Conservation (phyloP, 768 basidiomycete species). For the Lactarius indigo region DNA sequence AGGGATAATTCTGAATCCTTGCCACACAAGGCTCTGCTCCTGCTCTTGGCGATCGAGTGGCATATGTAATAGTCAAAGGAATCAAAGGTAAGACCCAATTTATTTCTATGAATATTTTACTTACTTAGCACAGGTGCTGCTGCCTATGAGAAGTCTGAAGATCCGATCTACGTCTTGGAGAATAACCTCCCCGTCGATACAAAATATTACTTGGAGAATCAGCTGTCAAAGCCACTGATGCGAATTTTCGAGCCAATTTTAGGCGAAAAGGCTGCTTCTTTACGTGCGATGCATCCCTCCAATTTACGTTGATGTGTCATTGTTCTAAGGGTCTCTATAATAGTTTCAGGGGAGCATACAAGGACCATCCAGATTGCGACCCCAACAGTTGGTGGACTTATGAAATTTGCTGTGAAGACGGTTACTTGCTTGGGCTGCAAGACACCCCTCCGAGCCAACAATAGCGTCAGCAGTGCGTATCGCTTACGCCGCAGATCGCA, state of each 20-base stretch:
- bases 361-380: conserved; percentile 95
- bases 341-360: conserved; percentile 96
- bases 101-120: neutral
- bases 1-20: neutral
- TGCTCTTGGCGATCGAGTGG: conserved; percentile 96
- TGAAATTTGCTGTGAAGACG: conserved; percentile 98
- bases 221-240: conserved; percentile 94
- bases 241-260: conserved; percentile 98
- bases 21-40: conserved; percentile 77
- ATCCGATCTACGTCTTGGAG: conserved; percentile 94
- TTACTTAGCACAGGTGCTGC: conserved; percentile 66
- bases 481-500: neutral
- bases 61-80: conserved; percentile 97
- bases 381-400: conserved; percentile 91
- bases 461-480: conserved; percentile 65
- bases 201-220: conserved; percentile 96
- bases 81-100: conserved; percentile 61
- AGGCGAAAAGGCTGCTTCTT: conserved; percentile 82
- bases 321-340: conserved; percentile 15
- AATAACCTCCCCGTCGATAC: conserved; percentile 99
- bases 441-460: conserved; percentile 74
- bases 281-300: conserved; percentile 51
- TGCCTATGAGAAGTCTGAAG: conserved; percentile 98
- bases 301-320: neutral
- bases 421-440: conserved; percentile 95